Conservation (phyloP, 2,329 filamentous ascomycete genomes). For the Penicillium sp. region DNA sequence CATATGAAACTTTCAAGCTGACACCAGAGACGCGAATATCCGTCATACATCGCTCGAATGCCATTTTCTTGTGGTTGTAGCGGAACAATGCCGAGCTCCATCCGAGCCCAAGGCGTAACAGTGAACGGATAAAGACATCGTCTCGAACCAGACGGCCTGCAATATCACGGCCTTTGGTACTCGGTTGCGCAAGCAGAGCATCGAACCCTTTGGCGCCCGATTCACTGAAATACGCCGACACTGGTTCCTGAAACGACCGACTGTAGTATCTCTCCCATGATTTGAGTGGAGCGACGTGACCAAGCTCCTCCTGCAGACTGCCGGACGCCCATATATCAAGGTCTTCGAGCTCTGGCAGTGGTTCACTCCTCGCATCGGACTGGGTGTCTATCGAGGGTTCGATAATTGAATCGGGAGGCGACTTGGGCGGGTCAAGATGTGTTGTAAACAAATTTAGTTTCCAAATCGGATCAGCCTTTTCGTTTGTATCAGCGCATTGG, state of each 20-base stretch:
- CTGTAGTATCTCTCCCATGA: conserved; percentile 44
- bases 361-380: conserved; percentile 10
- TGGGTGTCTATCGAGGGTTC: conserved; percentile 18
- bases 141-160: conserved; percentile 32
- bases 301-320: conserved; percentile 15
- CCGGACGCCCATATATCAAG: conserved; percentile 36
- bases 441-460: conserved; percentile 33
- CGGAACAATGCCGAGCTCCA: conserved; percentile 44
- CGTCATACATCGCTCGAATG: conserved; percentile 41
- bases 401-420: conserved; percentile 19
- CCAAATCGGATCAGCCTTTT: conserved; percentile 26
- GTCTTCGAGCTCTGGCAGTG: conserved; percentile 8
- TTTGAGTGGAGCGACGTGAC: conserved; percentile 21
- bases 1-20: conserved; percentile 43
- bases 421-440: conserved; percentile 21
- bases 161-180: conserved; percentile 18
- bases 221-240: conserved; percentile 44
- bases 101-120: conserved; percentile 42
- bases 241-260: conserved; percentile 28
- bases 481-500: conserved; percentile 18
- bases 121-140: conserved; percentile 38
- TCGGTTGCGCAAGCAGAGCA: conserved; percentile 31
- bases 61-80: conserved; percentile 33
- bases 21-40: conserved; percentile 49
- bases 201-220: conserved; percentile 40